These are phyloP conservation scores for Ambrosia hybrid DNA, from an alignment of 140 eudicot genomes.

Conservation along the genomic window DNA sequence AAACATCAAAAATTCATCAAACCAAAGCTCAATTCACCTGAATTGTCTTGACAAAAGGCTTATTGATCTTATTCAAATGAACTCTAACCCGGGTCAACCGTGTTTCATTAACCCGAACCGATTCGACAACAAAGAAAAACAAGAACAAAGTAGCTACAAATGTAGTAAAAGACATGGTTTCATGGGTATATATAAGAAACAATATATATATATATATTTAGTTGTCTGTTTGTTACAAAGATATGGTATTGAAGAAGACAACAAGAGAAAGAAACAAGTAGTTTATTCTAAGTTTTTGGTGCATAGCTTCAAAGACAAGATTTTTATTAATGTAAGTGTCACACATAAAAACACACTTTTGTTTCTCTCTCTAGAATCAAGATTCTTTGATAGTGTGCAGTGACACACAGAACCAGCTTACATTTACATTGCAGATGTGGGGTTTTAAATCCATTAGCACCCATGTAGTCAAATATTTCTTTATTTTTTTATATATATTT, in stretches of 20 bases:
- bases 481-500: neutral
- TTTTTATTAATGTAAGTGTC: neutral
- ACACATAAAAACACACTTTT: neutral
- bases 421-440: constrained; percentile 37
- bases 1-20: no score
- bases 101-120: constrained; percentile 57
- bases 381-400: constrained; percentile 36
- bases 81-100: constrained; percentile 53
- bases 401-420: constrained; percentile 37
- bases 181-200: constrained; percentile 36
- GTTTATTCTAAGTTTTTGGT: constrained; percentile 62
- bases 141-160: constrained; percentile 53
- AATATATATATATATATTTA: constrained; percentile 22
- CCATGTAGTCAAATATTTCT: constrained; percentile 23
- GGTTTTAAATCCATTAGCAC: constrained; percentile 31
- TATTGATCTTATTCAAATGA: constrained; percentile 68
- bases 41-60: constrained; percentile 84
- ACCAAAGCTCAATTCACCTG: constrained; percentile 40
- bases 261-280: constrained; percentile 33
- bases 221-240: constrained; percentile 49
- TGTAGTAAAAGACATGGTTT: constrained; percentile 43
- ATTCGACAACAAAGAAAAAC: constrained; percentile 37
- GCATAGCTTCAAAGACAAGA: constrained; percentile 18
- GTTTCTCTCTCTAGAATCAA: constrained; percentile 20
- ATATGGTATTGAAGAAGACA: constrained; percentile 40